These are phyloP conservation scores for Lithohypha guttulata DNA, from an alignment of 2,329 filamentous ascomycete species.

Conservation along the genomic window DNA sequence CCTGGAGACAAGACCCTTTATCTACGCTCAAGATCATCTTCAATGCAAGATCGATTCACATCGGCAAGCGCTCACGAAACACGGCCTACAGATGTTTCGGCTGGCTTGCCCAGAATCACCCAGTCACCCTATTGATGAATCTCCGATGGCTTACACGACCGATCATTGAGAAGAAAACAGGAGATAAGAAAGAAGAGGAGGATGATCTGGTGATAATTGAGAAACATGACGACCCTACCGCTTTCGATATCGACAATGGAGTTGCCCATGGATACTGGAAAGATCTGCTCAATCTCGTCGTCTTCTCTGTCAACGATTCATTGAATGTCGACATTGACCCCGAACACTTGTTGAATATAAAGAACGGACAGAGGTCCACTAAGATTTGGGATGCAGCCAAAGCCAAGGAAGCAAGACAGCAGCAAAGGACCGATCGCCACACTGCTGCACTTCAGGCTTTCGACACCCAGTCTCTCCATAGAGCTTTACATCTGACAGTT, in stretches of 20 bases:
- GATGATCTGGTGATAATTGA: slow-evolving; percentile 28
- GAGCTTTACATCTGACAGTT: slow-evolving; percentile 42
- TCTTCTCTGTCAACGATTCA: slow-evolving; percentile 39
- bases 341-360: slow-evolving; percentile 32
- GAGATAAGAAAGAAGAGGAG: slow-evolving; percentile 33
- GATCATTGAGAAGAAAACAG: slow-evolving; percentile 39
- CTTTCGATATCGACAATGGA: slow-evolving; percentile 37
- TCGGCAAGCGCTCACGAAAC: slow-evolving; percentile 43
- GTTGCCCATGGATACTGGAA: slow-evolving; percentile 54
- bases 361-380: slow-evolving; percentile 17
- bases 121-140: slow-evolving; percentile 43
- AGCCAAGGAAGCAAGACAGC: slow-evolving; percentile 17
- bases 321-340: slow-evolving; percentile 34
- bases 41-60: slow-evolving; percentile 50
- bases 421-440: slow-evolving; percentile 33
- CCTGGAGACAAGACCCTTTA: slow-evolving; percentile 41
- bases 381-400: slow-evolving; percentile 7
- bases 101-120: slow-evolving; percentile 47
- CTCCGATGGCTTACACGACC: slow-evolving; percentile 46
- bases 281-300: slow-evolving; percentile 48
- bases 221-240: slow-evolving; percentile 25
- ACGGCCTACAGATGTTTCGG: slow-evolving; percentile 45
- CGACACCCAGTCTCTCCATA: slow-evolving; percentile 37
- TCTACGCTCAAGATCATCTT: slow-evolving; percentile 50
- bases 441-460: slow-evolving; percentile 33